A percentile compares a stretch with the other conserved stretches of the same genome.
Conservation (phyloP, 495 filamentous ascomycete species). For the Tuber brumale region DNA sequence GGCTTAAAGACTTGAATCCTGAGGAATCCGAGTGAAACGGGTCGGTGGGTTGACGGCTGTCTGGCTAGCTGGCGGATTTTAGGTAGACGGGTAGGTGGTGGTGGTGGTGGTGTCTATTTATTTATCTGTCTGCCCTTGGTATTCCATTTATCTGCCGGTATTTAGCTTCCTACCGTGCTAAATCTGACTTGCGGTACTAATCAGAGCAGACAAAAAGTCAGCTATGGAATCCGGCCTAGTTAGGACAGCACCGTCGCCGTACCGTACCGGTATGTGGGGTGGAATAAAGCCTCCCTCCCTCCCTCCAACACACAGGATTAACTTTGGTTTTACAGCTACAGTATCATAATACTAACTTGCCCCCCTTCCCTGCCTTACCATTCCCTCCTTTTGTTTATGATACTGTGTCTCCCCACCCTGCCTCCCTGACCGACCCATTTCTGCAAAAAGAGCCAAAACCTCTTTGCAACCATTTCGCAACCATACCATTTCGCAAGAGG, state of each 20-base stretch:
- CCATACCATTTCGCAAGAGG: neutral
- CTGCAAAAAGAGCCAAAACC: neutral
- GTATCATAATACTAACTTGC: neutral
- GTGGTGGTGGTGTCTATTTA: neutral
- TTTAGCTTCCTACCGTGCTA: neutral
- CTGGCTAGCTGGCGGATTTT: neutral
- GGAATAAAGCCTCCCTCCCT: neutral
- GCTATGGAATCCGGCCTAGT: neutral
- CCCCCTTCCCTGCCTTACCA: neutral
- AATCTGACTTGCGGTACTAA: neutral
- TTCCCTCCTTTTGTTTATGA: neutral
- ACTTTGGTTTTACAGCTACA: neutral
- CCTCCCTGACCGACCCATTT: neutral
- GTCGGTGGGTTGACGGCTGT: neutral
- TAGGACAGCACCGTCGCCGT: neutral
- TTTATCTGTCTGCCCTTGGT: neutral
- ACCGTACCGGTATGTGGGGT: no score
- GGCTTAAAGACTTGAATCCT: neutral
- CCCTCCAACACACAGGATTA: neutral
- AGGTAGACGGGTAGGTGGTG: neutral
- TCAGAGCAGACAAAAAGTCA: neutral
- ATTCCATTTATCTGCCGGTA: neutral
- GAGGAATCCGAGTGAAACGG: conserved; percentile 4
- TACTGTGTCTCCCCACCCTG: neutral
- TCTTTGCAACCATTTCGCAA: neutral